phyloP scores from a whole-genome alignment of 2,329 filamentous ascomycete species.

The Ceratocystis lukuohia region DNA sequence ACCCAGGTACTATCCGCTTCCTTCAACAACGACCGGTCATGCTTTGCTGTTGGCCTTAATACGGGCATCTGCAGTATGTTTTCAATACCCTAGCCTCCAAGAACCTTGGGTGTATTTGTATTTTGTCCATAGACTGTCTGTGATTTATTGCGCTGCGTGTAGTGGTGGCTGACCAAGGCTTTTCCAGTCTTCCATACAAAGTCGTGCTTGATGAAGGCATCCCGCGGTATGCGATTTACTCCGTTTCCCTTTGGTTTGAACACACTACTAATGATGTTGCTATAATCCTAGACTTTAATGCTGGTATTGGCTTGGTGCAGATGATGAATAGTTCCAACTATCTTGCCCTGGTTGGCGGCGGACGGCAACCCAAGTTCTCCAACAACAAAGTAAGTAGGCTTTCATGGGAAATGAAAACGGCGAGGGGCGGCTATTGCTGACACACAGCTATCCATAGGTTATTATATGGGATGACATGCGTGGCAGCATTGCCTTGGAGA shows the following conservation, averaged over 20 bases:
- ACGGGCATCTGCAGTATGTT: slow-evolving; percentile 65
- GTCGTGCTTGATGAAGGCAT: slow-evolving; percentile 53
- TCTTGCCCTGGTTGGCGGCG: slow-evolving; percentile 78
- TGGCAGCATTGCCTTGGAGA: slow-evolving; percentile 56
- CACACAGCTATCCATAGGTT: slow-evolving; percentile 34
- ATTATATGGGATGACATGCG: slow-evolving; percentile 87
- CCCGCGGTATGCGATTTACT: slow-evolving; percentile 29
- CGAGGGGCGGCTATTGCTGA: neutral
- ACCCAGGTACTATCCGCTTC: slow-evolving; percentile 67
- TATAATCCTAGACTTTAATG: slow-evolving; percentile 51
- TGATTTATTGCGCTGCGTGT: neutral
- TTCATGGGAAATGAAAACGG: neutral
- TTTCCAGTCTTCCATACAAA: slow-evolving; percentile 56
- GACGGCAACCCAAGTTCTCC: slow-evolving; percentile 70
- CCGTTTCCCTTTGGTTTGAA: neutral
- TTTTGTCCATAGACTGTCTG: slow-evolving; percentile 24
- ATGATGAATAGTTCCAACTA: slow-evolving; percentile 84
- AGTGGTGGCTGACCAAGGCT: slow-evolving; percentile 21
- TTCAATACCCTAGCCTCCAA: too few relatives aligned
- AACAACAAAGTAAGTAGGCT: slow-evolving; percentile 56
- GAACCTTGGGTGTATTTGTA: too few relatives aligned
- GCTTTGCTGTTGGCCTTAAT: slow-evolving; percentile 77
- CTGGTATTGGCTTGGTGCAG: slow-evolving; percentile 66
- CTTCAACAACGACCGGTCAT: slow-evolving; percentile 75
- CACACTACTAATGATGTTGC: neutral